Evolutionary conservation across 805 yeast species (phyloP), one percentile per base, ranked within the genome.

Genomic region (Saccharomyces eubayanus): DNA sequence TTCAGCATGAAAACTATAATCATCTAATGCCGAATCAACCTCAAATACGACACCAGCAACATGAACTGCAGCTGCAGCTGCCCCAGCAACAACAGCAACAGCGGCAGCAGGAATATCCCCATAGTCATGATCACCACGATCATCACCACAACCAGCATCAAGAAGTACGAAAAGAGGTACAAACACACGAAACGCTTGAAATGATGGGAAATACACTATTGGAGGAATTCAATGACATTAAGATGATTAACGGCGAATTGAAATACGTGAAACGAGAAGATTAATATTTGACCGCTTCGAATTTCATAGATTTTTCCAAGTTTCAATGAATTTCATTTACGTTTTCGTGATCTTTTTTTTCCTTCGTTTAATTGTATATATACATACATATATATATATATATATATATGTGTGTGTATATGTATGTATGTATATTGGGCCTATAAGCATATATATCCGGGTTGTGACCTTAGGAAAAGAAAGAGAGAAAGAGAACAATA

Each of bases 211-310:
- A 51, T 24, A 48, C 51, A 40, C 47, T 54, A 28, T 27, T 51
- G 12, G 47, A 31, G n/a, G 57, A 48, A 29, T 28, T 51, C 28
- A 52, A 47, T 11, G 52, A 49, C 36, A 49, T 51, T 9, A 51
- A 51, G 46, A 50, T 53, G 47, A 21, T 54, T 10, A 47, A 46
- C 41, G 51, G 47, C 16, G 54, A 54, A 8, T 40, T 54, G n/a
- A 53, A 51, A 14, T 30, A 51, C 20, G 43, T 36, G 24, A 16
- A 36, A 16, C 43, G 24, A 4, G 43, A 36, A 36, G 28, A 28
- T 21, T 46, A 46, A 21, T 29, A 46, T 21, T 21, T 11, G 20
- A 4, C 2, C 12, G 11, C 11, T 28, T 28, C 30, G 30, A 28
- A 3, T 28, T 28, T 28, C 5, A 28, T 28, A 10, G 30, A 8